Conservation (phyloP, 2,329 filamentous ascomycete species). For the Pyricularia sp. region DNA sequence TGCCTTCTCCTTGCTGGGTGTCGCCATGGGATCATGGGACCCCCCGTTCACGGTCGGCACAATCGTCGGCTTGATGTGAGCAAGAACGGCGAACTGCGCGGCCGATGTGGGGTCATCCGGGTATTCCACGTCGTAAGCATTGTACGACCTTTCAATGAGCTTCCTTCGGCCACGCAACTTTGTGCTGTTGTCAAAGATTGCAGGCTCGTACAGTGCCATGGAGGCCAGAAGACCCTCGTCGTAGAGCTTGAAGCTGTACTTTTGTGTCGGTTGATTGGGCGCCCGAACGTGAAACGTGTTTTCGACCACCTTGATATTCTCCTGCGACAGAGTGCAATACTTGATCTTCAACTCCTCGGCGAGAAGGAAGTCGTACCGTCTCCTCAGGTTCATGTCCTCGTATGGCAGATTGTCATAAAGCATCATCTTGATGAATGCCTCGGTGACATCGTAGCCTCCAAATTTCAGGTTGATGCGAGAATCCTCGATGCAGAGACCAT, state of each 20-base stretch:
- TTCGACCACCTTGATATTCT: conserved; percentile 78
- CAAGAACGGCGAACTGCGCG: conserved; percentile 64
- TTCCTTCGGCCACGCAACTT: conserved; percentile 76
- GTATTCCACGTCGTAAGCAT: conserved; percentile 79
- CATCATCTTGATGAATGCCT: conserved; percentile 97
- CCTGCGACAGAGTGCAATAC: conserved; percentile 84
- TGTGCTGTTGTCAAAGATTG: conserved; percentile 71
- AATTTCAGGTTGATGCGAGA: conserved; percentile 93
- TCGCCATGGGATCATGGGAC: conserved; percentile 34
- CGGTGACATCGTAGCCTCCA: conserved; percentile 85
- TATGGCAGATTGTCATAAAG: conserved; percentile 94
- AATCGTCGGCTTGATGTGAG: conserved; percentile 50
- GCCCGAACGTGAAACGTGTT: conserved; percentile 87
- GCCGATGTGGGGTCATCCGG: conserved; percentile 84
- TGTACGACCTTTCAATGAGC: conserved; percentile 78
- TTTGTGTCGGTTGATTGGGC: conserved; percentile 78
- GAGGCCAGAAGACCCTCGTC: conserved; percentile 92
- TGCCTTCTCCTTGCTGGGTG: conserved; percentile 52
- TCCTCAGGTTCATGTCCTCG: conserved; percentile 80
- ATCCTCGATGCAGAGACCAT: conserved; percentile 89
- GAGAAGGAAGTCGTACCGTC: conserved; percentile 84
- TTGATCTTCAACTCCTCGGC: conserved; percentile 95
- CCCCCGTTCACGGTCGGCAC: conserved; percentile 34
- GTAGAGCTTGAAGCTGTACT: conserved; percentile 94
- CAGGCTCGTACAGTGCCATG: conserved; percentile 87